phyloP scores from a whole-genome alignment of 371 early-diverging fungal genomes.

The Mortierella sp. region DNA sequence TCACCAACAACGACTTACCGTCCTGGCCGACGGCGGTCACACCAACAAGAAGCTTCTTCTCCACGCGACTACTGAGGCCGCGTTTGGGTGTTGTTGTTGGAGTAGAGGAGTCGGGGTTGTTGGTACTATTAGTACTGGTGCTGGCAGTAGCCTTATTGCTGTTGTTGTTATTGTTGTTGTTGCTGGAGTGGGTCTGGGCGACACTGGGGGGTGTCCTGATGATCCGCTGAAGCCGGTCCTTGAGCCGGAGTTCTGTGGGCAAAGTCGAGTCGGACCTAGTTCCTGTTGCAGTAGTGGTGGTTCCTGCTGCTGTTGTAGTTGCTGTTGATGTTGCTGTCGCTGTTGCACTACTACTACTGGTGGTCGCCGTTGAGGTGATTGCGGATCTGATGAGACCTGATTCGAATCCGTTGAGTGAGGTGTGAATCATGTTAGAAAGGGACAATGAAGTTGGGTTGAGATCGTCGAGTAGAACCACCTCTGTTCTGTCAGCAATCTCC shows the following conservation, averaged over 20 bases:
- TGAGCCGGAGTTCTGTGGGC: slow-evolving; percentile 24
- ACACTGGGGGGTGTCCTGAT: slow-evolving; percentile 32
- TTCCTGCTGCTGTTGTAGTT: neutral
- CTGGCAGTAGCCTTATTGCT: neutral
- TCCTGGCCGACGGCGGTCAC: neutral
- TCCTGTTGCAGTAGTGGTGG: neutral
- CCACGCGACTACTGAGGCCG: slow-evolving; percentile 26
- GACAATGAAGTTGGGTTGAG: slow-evolving; percentile 27
- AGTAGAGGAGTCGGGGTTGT: neutral
- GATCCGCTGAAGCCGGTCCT: slow-evolving; percentile 33
- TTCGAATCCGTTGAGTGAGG: slow-evolving; percentile 27
- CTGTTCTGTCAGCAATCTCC: slow-evolving; percentile 38
- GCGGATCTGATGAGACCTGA: slow-evolving; percentile 21
- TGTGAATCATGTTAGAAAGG: slow-evolving; percentile 23
- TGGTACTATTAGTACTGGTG: neutral
- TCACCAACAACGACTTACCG: slow-evolving; percentile 8
- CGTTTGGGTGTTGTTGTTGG: slow-evolving; percentile 12
- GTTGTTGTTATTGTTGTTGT: neutral
- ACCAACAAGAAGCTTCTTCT: slow-evolving; percentile 27
- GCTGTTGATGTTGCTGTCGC: neutral
- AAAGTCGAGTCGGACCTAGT: neutral
- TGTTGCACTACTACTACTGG: neutral
- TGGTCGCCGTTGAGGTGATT: slow-evolving; percentile 7
- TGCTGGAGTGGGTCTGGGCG: slow-evolving; percentile 41
- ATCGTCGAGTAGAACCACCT: slow-evolving; percentile 41